Base-by-base conservation (phyloP, 108 stramenopile species). In the Nannochloropsis oceanica region DNA sequence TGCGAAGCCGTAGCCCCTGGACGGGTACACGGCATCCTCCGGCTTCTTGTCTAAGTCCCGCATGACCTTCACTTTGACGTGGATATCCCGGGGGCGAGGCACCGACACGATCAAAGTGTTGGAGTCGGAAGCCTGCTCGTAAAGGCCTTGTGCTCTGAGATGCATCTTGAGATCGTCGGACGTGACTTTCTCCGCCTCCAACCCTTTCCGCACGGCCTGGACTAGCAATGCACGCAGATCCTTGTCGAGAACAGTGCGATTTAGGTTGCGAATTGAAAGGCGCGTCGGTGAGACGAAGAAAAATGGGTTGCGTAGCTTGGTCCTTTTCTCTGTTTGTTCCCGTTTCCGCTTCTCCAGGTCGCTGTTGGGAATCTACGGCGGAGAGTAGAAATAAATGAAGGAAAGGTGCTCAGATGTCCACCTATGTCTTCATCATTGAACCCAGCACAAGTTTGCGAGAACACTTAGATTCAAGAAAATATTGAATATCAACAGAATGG, bases 1-100 rank as follows among this genome's bases (percentile, higher is more conserved):
- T 27, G 94, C 96, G 92, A 99, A 99, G n/a, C 93, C 99, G 90
- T 96, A 99, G 25, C 99, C 99, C 83, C 95, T 93, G 81, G 95
- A 95, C 8, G 92, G 91, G 22, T 42, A 87, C 25, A 89, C 89
- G 13, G 83, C 84, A 11, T 27, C 26, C 81, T n/a, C 85, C 22
- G 91, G 87, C 86, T 89, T 89, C 43, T 94, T 95, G 12, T 94
- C 94, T 81, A 95, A 90, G 46, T 92, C 94, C 34, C 93, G 91
- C 82, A 94, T 96, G 80, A 95, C 88, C 84, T 95, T 95, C 43
- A 44, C 88, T 83, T 90, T 92, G 50, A 93, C 92, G 82, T 94
- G 93, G 0, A 73, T 73, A 9, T 73, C 59, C n/a, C 59, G 59
- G 59, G 59, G n/a, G 18, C 59, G 59, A 73, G 59, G 59, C n/a